Evolutionary conservation across 169 alveolate genomes (phyloP).

Genomic region (Cryptosporidium bovis): DNA sequence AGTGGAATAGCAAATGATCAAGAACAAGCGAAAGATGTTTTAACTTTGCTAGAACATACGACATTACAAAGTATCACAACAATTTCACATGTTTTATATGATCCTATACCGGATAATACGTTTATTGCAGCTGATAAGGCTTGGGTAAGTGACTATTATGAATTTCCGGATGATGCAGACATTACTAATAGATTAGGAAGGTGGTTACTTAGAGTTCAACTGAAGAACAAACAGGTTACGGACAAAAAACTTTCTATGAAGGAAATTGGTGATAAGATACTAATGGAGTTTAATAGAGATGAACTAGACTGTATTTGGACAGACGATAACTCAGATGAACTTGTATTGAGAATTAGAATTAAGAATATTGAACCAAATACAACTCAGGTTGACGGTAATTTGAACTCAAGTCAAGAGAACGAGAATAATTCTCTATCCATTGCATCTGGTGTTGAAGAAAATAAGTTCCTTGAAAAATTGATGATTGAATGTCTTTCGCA

Average conservation of each 20-base stretch:
- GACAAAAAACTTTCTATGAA: conserved; percentile 96
- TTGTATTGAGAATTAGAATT: conserved; percentile 94
- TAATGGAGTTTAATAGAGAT: conserved; percentile 88
- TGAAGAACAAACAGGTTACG: conserved; percentile 92
- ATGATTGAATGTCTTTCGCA: conserved; percentile 88
- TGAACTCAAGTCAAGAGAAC: conserved; percentile 43
- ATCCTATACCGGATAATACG: conserved; percentile 95
- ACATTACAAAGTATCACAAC: conserved; percentile 93
- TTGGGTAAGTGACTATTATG: conserved; percentile 95
- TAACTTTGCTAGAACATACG: conserved; percentile 94
- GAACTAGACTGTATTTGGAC: conserved; percentile 94
- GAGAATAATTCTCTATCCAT: conserved; percentile 44
- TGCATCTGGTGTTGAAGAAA: conserved; percentile 85
- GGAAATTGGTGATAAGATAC: conserved; percentile 91
- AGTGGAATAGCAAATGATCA: conserved; percentile 89
- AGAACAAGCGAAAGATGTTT: conserved; percentile 92
- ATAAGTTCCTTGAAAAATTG: conserved; percentile 86
- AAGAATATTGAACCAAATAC: conserved; percentile 78
- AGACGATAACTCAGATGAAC: conserved; percentile 96
- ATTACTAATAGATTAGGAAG: conserved; percentile 83
- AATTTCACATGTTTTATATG: conserved; percentile 94
- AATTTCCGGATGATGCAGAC: conserved; percentile 92
- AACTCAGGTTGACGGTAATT: conserved; percentile 14
- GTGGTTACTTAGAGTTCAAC: conserved; percentile 96
- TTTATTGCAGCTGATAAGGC: conserved; percentile 92